Base-by-base conservation (phyloP, 2,329 filamentous ascomycete species). In the Penicillium sp. region DNA sequence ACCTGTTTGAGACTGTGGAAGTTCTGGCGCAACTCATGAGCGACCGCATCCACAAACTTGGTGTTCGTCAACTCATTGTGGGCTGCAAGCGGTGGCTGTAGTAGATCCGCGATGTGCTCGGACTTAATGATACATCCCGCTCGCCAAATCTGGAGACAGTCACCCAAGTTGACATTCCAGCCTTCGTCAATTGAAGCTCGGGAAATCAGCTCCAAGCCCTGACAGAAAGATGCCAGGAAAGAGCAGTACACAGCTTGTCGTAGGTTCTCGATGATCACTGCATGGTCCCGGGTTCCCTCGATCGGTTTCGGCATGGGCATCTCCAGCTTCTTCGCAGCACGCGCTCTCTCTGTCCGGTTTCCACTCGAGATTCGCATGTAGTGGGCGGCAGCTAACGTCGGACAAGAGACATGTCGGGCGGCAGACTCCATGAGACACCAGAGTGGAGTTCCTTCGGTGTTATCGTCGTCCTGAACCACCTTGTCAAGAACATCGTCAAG, bases 91-190 rank as follows among this genome's bases (percentile, higher is more conserved):
- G 66, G 61, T 0, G 73, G 71, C 65, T 75, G 69, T 25, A 90
- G 76, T 31, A 90, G 70, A 50, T 86, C 81, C 3, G 82, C 81
- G 58, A 90, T 86, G 62, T 84, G 79, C 61, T 89, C 86, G 1
- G 84, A 81, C 65, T 87, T 83, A 67, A 90, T 90, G 70, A 90
- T 90, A 71, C 87, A 90, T 8, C 88, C 87, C 0, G 80, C 84
- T 2, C 85, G 81, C 87, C 87, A 90, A 61, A 90, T 85, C 66
- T 78, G 76, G 21, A 79, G 60, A 44, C 76, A 75, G 16, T 73
- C 68, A 4, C 70, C 68, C 13, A 77, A 70, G 55, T 78, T 70
- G 38, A 79, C 70, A 25, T 73, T 75, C 87, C 87, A 90, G 33
- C 79, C 77, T 66, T 88, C 79, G 33, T 82, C 75, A 41, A 78